Conservation (phyloP, 2,329 filamentous ascomycete species). For the Xylariales sp. region DNA sequence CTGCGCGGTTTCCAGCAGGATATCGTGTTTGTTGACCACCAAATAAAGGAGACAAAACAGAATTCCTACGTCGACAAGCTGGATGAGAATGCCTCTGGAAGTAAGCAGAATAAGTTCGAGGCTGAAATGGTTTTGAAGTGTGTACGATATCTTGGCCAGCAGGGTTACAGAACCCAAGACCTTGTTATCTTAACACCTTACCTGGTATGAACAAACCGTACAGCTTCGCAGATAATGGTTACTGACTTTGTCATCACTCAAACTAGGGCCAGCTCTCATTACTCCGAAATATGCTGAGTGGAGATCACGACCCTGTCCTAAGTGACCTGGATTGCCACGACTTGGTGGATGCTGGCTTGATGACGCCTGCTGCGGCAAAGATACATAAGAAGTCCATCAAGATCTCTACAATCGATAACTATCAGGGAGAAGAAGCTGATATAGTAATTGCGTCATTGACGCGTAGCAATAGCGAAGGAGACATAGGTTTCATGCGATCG, state of each 20-base stretch:
- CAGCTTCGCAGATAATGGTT: neutral
- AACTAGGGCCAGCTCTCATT: conserved; percentile 61
- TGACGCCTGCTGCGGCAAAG: conserved; percentile 48
- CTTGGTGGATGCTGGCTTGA: conserved; percentile 56
- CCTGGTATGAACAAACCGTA: conserved; percentile 26
- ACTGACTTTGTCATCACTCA: neutral
- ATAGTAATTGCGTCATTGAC: conserved; percentile 67
- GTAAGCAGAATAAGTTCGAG: conserved; percentile 62
- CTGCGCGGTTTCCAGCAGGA: conserved; percentile 55
- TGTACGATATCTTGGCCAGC: conserved; percentile 65
- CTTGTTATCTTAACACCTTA: conserved; percentile 71
- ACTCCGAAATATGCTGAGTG: conserved; percentile 46
- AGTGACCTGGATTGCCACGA: conserved; percentile 66
- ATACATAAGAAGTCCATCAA: conserved; percentile 48
- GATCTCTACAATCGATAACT: conserved; percentile 74
- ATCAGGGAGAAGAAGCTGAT: conserved; percentile 72
- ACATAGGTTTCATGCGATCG: conserved; percentile 68
- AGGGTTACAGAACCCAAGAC: conserved; percentile 62
- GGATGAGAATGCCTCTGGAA: conserved; percentile 44
- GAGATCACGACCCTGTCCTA: conserved; percentile 59
- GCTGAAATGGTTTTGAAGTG: conserved; percentile 60
- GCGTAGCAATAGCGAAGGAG: conserved; percentile 56
- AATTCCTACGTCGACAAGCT: conserved; percentile 38
- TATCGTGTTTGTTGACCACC: conserved; percentile 65
- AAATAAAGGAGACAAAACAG: conserved; percentile 44